Base-by-base conservation (phyloP, 345 rosid genomes). In the Crucihimalaya himalaica region DNA sequence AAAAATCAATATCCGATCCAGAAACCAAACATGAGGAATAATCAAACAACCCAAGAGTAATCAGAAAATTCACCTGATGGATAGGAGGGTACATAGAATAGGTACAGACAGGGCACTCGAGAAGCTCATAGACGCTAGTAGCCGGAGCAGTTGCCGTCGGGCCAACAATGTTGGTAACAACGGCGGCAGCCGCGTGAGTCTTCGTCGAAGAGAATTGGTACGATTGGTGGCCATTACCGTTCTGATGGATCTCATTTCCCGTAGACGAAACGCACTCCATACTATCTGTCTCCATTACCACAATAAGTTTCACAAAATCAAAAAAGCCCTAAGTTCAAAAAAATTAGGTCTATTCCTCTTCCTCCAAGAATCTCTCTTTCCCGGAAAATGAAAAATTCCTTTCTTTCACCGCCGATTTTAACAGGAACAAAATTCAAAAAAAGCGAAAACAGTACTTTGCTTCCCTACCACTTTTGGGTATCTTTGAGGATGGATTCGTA, bases 21-120 rank as follows among this genome's bases (percentile, higher is more conserved):
- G 23, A 72, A 43, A n/a, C 12, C 34, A 21, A 28, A 58, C 31
- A 32, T 68, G 0, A 23, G 21, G 48, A 43, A 53, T 42, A 4
- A 42, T n/a, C 43, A 5, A 29, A 57, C 14, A 29, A 48, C 5
- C 60, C 1, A 54, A 58, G 34, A 70, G 40, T n/a, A 8, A 27
- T 20, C 10, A 8, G 47, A 48, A 59, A 18, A 47, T 37, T 55
- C 25, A 95, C 99, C 99, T 96, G 99, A 75, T 96, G 98, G 74
- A 96, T 96, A 52, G 99, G 98, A 65, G 99, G 99, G 66, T 92
- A 92, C 99, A 96, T 96, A 51, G 98, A 96, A 72, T 87, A 89
- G 72, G 99, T 90, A 70, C 99, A 96, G 56, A 96, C 99, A 32
- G 99, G 99, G 80, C 99, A 96, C 63, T 96, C 99, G 0, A 96